These are phyloP conservation scores for Escallonia rubra DNA, from an alignment of 129 eudicot species.

Conservation along the genomic window DNA sequence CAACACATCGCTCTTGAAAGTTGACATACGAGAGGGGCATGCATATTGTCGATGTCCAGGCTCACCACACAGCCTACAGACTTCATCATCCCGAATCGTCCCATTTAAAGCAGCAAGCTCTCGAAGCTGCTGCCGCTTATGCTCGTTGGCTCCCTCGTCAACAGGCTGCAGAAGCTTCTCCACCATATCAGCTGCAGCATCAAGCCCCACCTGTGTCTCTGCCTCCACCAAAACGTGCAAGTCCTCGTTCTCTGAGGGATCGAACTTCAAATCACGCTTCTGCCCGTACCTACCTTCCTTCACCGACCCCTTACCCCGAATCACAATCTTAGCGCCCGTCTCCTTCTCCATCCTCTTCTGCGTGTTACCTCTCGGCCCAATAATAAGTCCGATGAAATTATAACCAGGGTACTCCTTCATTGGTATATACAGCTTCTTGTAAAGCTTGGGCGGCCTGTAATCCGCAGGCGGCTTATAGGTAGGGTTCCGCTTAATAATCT, in stretches of 20 bases:
- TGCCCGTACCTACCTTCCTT: constrained; percentile 85
- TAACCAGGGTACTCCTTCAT: constrained; percentile 90
- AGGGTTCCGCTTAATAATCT: constrained; percentile 76
- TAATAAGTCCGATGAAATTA: constrained; percentile 82
- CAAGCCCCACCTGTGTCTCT: constrained; percentile 76
- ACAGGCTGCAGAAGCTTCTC: constrained; percentile 94
- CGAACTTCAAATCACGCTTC: constrained; percentile 67
- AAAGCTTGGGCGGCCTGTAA: constrained; percentile 84
- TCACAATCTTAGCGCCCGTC: constrained; percentile 89
- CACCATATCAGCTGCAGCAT: constrained; percentile 91
- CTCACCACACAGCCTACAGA: constrained; percentile 88
- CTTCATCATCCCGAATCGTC: constrained; percentile 88
- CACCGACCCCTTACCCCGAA: constrained; percentile 79
- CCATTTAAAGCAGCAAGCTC: constrained; percentile 95
- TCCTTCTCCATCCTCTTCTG: constrained; percentile 96
- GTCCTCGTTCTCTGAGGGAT: constrained; percentile 81
- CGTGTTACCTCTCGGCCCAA: constrained; percentile 92
- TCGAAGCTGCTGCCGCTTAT: constrained; percentile 84
- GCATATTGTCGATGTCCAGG: constrained; percentile 89
- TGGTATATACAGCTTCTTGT: constrained; percentile 79
- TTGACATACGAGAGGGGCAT: constrained; percentile 66
- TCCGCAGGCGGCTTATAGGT: constrained; percentile 89
- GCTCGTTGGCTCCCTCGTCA: constrained; percentile 87
- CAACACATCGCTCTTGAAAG: constrained; percentile 89
- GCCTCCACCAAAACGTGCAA: constrained; percentile 91